Evolutionary conservation across 306 rosid species (phyloP), one percentile per base, ranked within the genome.

Genomic region (Senna siamea): DNA sequence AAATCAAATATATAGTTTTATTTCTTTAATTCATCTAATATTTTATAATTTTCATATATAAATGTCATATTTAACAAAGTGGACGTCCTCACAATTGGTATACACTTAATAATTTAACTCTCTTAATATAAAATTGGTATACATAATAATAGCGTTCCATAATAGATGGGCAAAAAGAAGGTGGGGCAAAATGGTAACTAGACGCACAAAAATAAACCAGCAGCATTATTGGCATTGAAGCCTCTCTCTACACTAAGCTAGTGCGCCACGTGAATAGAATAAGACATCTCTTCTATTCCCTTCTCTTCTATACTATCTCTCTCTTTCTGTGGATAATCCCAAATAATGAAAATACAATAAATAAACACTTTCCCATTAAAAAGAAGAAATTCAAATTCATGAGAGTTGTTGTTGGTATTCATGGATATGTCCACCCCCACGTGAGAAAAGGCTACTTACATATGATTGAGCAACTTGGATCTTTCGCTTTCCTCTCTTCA

Each of bases 251-350:
- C 8, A 4, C 40, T 37, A 37, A 56, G 40, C 38, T 43, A 72
- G 37, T 66, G 69, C 71, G 79, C 85, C 89, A 74, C 83, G 69
- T 65, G 79, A 70, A 48, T 60, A 44, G 61, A 70, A 71, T 55
- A 69, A 76, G 68, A 72, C 76, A 71, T 72, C 73, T 73, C 77
- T 54, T 79, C 70, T 52, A 63, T 69, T 79, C 35, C 60, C 48
- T 51, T 10, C 54, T 60, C 30, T 9, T 34, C 9, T 20, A 30
- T 18, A 41, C 23, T 2, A 0, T 0, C 30, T 26, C n/a, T n/a
- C n/a, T n/a, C 10, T 48, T 14, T 66, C 28, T 18, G 73, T 65
- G 75, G 79, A 84, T 70, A 77, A 51, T 68, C 77, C 67, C 77
- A 60, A 62, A 19, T 46, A 43, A 15, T 44, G 30, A 26, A 26